Conservation (phyloP, 2,329 filamentous ascomycete genomes). For the Alternaria longipes region DNA sequence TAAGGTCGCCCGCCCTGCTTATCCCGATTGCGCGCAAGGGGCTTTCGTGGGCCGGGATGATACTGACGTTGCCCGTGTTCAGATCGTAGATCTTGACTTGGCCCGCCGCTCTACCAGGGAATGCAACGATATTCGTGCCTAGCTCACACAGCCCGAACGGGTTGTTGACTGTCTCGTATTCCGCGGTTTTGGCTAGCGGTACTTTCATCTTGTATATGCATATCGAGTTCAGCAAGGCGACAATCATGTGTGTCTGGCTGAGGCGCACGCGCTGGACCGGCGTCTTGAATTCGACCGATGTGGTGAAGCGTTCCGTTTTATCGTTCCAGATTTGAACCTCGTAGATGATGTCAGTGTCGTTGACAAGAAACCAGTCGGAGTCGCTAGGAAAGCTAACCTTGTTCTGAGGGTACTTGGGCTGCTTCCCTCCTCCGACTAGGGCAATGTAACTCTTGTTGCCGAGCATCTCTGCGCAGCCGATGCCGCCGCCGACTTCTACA, state of each 20-base stretch:
- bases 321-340: conserved; percentile 93
- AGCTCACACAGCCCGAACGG: conserved; percentile 81
- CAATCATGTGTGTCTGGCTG: conserved; percentile 77
- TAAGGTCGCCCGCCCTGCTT: conserved; percentile 78
- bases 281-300: conserved; percentile 80
- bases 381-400: conserved; percentile 66
- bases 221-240: conserved; percentile 83
- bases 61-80: conserved; percentile 81
- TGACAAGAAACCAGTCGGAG: conserved; percentile 37
- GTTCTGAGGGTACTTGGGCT: conserved; percentile 86
- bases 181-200: conserved; percentile 72
- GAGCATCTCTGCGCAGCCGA: conserved; percentile 86
- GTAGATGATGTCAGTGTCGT: conserved; percentile 38
- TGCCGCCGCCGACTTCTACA: conserved; percentile 66
- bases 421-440: conserved; percentile 85
- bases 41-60: conserved; percentile 89
- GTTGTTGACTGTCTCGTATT: conserved; percentile 89
- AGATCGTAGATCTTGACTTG: conserved; percentile 90
- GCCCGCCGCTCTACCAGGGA: conserved; percentile 85
- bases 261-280: conserved; percentile 82
- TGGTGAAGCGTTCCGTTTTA: conserved; percentile 75
- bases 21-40: conserved; percentile 80
- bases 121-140: conserved; percentile 76
- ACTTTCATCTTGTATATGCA: conserved; percentile 82
- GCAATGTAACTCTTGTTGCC: conserved; percentile 87